These are phyloP conservation scores for Colletotrichum nymphaeae DNA, from an alignment of 2,329 filamentous ascomycete species.

Conservation along the genomic window DNA sequence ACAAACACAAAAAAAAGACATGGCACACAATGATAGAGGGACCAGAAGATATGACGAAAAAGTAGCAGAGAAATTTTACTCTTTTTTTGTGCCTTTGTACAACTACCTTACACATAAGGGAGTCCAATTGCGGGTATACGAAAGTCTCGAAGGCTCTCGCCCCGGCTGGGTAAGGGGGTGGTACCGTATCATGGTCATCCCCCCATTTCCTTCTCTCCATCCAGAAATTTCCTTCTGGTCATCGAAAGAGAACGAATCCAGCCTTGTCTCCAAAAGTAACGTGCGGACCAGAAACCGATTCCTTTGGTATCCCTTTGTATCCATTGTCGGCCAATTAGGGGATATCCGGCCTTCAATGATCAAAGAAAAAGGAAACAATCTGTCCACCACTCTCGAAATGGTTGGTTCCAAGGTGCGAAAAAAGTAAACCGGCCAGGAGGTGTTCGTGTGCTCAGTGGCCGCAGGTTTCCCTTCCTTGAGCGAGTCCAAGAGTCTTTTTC, in stretches of 20 bases:
- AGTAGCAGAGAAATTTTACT: conserved; percentile 45
- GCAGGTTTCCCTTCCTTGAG: conserved; percentile 12
- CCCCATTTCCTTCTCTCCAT: conserved; percentile 3
- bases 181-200: conserved; percentile 14
- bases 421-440: conserved; percentile 11
- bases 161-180: conserved; percentile 30
- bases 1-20: not conserved
- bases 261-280: conserved; percentile 35
- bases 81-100: conserved; percentile 52
- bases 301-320: not conserved
- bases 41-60: not conserved
- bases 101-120: conserved; percentile 51
- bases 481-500: not conserved
- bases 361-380: not conserved
- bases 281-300: conserved; percentile 4
- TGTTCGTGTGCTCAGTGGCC: conserved; percentile 9
- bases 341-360: conserved; percentile 30
- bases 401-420: not conserved
- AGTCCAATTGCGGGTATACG: conserved; percentile 24
- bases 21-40: not conserved
- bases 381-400: conserved; percentile 16
- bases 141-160: conserved; percentile 19
- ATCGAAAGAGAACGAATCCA: conserved; percentile 16
- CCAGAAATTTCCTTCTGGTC: conserved; percentile 23
- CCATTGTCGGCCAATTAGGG: conserved; percentile 31